Conservation (phyloP, 192 early-diverging fungal species). For the Dissophora globulifera region DNA sequence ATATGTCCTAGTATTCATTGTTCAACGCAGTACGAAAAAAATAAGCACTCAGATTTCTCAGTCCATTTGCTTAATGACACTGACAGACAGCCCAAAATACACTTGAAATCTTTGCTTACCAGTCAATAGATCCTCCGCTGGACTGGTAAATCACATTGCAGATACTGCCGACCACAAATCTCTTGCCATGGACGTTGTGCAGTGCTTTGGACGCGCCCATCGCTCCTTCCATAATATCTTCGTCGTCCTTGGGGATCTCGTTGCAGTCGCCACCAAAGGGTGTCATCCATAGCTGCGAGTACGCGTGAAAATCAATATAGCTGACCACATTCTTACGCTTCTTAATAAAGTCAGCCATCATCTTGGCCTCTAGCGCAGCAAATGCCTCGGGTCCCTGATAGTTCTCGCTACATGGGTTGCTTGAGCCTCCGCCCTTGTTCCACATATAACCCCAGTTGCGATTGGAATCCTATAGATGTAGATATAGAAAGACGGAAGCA, state of each 20-base stretch:
- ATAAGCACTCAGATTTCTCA: too few relatives aligned
- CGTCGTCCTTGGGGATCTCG: slow-evolving; percentile 40
- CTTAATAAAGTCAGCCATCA: slow-evolving; percentile 53
- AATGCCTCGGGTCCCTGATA: slow-evolving; percentile 55
- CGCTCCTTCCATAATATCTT: slow-evolving; percentile 49
- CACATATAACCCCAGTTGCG: slow-evolving; percentile 55
- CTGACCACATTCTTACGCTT: slow-evolving; percentile 39
- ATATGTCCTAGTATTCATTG: slow-evolving; percentile 47
- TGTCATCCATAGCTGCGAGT: slow-evolving; percentile 65
- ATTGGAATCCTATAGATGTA: slow-evolving; percentile 30
- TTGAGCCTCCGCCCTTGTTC: slow-evolving; percentile 22
- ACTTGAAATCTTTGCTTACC: slow-evolving; percentile 1
- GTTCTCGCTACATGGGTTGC: slow-evolving; percentile 55
- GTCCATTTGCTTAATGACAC: too few relatives aligned
- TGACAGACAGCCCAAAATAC: not conserved
- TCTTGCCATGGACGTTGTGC: slow-evolving; percentile 44
- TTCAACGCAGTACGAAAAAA: not conserved
- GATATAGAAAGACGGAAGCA: not conserved
- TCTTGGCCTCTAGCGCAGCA: slow-evolving; percentile 50
- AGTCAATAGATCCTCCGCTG: slow-evolving; percentile 49
- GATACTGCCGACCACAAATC: slow-evolving; percentile 52
- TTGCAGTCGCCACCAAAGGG: slow-evolving; percentile 56
- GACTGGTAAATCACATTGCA: slow-evolving; percentile 56
- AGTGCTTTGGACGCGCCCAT: slow-evolving; percentile 53
- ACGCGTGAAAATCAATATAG: slow-evolving; percentile 58